Percentiles rank a stretch among this genome's conserved stretches.
Conservation (phyloP, 495 filamentous ascomycete species). For the Hypomontagnella submonticulosa region DNA sequence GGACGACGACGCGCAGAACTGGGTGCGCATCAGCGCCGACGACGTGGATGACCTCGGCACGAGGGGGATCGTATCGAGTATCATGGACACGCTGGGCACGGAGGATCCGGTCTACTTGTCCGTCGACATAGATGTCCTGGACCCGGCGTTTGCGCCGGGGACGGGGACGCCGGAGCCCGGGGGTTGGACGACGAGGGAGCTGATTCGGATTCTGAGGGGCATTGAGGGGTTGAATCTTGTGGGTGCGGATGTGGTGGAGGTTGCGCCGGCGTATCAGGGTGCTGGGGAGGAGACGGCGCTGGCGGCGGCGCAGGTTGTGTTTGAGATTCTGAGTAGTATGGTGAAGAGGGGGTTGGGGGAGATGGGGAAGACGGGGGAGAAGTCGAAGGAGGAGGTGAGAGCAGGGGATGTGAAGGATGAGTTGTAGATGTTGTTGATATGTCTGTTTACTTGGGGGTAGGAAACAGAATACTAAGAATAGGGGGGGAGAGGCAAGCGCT, state of each 20-base stretch:
- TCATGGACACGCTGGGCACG: slow-evolving; percentile 67
- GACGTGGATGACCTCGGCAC: slow-evolving; percentile 76
- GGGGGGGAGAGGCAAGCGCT: too few species aligned
- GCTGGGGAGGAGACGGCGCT: slow-evolving; percentile 84
- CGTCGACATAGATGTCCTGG: slow-evolving; percentile 80
- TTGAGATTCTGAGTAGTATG: slow-evolving; percentile 84
- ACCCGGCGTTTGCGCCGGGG: slow-evolving; percentile 76
- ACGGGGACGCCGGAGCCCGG: slow-evolving; percentile 80
- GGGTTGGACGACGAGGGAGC: slow-evolving; percentile 78
- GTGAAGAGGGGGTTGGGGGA: slow-evolving; percentile 66
- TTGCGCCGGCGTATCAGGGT: slow-evolving; percentile 86
- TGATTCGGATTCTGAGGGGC: slow-evolving; percentile 75
- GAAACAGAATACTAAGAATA: too few species aligned
- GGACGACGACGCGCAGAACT: slow-evolving; percentile 71
- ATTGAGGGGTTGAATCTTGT: slow-evolving; percentile 77
- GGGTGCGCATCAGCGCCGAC: slow-evolving; percentile 72
- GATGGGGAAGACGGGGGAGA: slow-evolving; percentile 52
- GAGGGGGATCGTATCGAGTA: slow-evolving; percentile 66
- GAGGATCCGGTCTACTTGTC: slow-evolving; percentile 76
- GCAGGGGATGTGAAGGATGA: slow-evolving; percentile 45
- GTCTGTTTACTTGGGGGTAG: neutral
- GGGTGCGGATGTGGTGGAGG: slow-evolving; percentile 85
- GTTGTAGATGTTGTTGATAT: slow-evolving; percentile 37
- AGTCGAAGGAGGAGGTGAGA: slow-evolving; percentile 5
- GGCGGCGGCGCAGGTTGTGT: slow-evolving; percentile 83